Evolutionary conservation across 139 green algal species (phyloP), one percentile per base, ranked within the genome.

Genomic region (Chlamydomonas schloesseri): DNA sequence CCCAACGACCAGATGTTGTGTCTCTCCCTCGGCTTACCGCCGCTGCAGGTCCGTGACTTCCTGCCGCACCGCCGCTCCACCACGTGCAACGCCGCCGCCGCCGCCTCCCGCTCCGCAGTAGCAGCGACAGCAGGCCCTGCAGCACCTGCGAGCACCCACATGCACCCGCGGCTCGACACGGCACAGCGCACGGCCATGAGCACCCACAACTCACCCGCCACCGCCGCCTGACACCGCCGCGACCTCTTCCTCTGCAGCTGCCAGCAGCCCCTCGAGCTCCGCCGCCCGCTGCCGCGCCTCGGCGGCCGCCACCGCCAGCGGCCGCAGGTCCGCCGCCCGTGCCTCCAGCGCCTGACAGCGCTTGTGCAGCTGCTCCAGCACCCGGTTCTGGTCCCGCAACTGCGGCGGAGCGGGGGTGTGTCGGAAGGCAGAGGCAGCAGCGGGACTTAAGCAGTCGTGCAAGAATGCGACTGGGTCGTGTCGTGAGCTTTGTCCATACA

Each of bases 311-410:
- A n/a, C 78, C 21, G 47, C 78, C n/a, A 84, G 64, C 18, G 78
- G 78, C 65, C 64, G 64, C 64, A 75, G 33, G 46, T 84, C 78
- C n/a, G 65, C 78, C 26, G 31, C 42, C 47, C 78, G 17, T 20
- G 64, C 64, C 65, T 84, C 78, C 18, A 84, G 47, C 23, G 65
- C 64, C 5, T 21, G 46, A n/a, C 78, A 84, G 8, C 78, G 78
- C 65, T 84, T 84, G 28, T n/a, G 13, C n/a, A 84, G n/a, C 65
- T 84, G 78, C 17, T 84, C 78, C 37, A 84, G 65, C 31, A 84
- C 31, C 21, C 78, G 78, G n/a, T 75, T 46, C 64, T 67, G 65
- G 78, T 75, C 78, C 9, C n/a, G 37, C 20, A 47, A 9, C 77
- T 84, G 62, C 6, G 60, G 57, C 47, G 11, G 9, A 28, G 24